phyloP scores from a whole-genome alignment of 2,329 filamentous ascomycete genomes.

The Monilinia laxa region DNA sequence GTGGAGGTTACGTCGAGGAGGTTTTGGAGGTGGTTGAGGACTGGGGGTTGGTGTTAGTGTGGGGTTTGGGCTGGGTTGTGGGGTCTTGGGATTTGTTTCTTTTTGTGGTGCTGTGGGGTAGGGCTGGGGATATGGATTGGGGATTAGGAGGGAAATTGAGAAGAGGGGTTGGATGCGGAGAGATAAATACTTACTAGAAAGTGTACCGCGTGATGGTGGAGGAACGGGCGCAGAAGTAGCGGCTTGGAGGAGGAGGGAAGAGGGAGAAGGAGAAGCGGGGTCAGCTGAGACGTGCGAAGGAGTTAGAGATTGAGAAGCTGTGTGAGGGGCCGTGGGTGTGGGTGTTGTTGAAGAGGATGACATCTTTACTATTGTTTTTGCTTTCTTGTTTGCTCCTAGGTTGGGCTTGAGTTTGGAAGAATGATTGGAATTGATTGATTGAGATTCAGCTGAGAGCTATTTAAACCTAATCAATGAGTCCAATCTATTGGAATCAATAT shows the following conservation, averaged over 20 bases:
- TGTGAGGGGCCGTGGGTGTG: neutral
- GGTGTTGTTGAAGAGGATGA: neutral
- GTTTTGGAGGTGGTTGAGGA: conserved; percentile 16
- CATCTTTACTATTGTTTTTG: neutral
- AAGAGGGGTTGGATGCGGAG: neutral
- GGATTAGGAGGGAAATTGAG: neutral
- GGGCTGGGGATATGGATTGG: neutral
- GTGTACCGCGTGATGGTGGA: neutral
- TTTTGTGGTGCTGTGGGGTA: neutral
- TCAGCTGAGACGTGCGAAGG: neutral
- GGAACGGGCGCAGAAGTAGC: neutral
- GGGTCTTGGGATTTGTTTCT: no score
- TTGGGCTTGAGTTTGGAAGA: neutral
- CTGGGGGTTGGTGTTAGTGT: neutral
- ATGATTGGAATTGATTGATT: no score
- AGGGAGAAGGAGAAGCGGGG: neutral
- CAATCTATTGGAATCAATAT: no score
- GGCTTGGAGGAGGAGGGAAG: neutral
- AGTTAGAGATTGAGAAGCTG: neutral
- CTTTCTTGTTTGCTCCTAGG: no score
- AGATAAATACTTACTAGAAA: neutral
- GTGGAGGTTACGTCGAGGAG: conserved; percentile 20
- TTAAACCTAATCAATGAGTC: no score
- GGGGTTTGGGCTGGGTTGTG: no score
- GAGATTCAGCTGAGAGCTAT: no score